Evolutionary conservation across 768 basidiomycete genomes (phyloP).

Genomic region (Epithele typhae): DNA sequence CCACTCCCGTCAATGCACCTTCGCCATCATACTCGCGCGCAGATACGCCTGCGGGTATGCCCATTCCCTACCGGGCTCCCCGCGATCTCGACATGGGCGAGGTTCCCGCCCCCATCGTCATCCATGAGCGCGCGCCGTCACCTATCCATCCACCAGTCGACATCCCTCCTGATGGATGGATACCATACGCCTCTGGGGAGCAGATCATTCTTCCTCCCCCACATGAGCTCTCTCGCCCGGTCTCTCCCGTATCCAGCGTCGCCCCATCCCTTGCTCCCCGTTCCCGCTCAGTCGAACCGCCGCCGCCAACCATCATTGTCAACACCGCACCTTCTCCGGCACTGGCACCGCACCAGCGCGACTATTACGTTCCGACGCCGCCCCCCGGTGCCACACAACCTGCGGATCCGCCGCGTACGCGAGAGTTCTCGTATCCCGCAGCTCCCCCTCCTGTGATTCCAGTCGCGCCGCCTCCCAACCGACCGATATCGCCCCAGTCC

Average conservation of each 20-base stretch:
- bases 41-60: slow-evolving; percentile 26
- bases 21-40: slow-evolving; percentile 21
- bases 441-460: background rate
- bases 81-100: slow-evolving; percentile 2
- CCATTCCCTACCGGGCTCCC: slow-evolving; percentile 29
- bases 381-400: too few species aligned
- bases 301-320: slow-evolving; percentile 1
- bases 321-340: background rate
- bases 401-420: too few species aligned
- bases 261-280: background rate
- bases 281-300: background rate
- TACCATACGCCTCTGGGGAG: slow-evolving; percentile 43
- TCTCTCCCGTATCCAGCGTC: slow-evolving; percentile 10
- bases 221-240: slow-evolving; percentile 40
- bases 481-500: slow-evolving; percentile 21
- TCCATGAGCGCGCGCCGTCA: slow-evolving; percentile 35
- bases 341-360: background rate
- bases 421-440: too few species aligned
- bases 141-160: slow-evolving; percentile 34
- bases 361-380: background rate
- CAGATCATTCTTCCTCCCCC: slow-evolving; percentile 56
- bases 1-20: slow-evolving; percentile 18
- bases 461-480: background rate
- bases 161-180: slow-evolving; percentile 59
- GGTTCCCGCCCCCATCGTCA: slow-evolving; percentile 20